phyloP scores from a whole-genome alignment of 768 basidiomycete species.

The Hydnum rufescens region DNA sequence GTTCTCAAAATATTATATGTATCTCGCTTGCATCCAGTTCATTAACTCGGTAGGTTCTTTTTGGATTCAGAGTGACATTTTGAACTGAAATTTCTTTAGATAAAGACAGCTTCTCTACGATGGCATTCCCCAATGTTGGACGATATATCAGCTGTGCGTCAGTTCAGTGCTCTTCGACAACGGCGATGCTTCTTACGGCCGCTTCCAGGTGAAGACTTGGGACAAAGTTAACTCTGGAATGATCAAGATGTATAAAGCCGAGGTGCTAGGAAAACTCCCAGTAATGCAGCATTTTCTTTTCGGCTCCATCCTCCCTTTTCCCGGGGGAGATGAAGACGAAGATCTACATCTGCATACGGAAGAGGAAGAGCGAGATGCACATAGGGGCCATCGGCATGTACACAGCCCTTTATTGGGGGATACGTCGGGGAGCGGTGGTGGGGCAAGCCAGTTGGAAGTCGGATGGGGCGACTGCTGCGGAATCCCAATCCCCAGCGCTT shows the following conservation, averaged over 20 bases:
- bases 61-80: neutral
- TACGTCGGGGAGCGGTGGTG: slow-evolving; percentile 19
- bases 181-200: neutral
- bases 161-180: neutral
- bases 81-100: slow-evolving; percentile 25
- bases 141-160: slow-evolving; percentile 63
- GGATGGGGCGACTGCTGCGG: slow-evolving; percentile 89
- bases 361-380: slow-evolving; percentile 20
- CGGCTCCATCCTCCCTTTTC: slow-evolving; percentile 52
- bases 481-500: slow-evolving; percentile 65
- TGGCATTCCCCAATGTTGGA: slow-evolving; percentile 99
- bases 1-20: slow-evolving; percentile 85
- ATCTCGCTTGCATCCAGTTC: slow-evolving; percentile 87
- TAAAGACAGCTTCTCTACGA: slow-evolving; percentile 83
- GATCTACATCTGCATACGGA: slow-evolving; percentile 3
- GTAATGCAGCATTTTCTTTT: slow-evolving; percentile 95
- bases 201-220: slow-evolving; percentile 61
- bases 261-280: slow-evolving; percentile 87
- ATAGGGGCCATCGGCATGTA: slow-evolving; percentile 33
- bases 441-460: slow-evolving; percentile 28
- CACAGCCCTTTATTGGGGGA: slow-evolving; percentile 9
- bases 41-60: slow-evolving; percentile 65
- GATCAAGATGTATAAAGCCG: slow-evolving; percentile 94
- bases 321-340: neutral
- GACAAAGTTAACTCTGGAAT: slow-evolving; percentile 91